Conservation (phyloP, 2,329 filamentous ascomycete genomes). For the Gyromitra esculenta region DNA sequence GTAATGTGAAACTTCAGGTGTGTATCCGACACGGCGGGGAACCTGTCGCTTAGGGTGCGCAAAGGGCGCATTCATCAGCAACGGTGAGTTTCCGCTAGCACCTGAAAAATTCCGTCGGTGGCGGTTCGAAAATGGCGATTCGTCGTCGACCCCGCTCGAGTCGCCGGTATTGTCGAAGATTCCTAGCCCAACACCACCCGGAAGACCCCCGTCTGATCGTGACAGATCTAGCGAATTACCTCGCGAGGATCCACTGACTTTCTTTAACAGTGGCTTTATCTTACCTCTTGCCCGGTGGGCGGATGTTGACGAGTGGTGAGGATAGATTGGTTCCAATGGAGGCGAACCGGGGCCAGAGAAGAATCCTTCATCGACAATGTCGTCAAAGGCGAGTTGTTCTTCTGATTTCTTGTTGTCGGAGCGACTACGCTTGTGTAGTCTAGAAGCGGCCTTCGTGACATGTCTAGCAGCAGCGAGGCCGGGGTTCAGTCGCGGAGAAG, state of each 20-base stretch:
- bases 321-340: constrained; percentile 46
- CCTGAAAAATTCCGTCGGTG: constrained; percentile 53
- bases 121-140: constrained; percentile 51
- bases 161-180: constrained; percentile 55
- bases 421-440: constrained; percentile 54
- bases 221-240: constrained; percentile 55
- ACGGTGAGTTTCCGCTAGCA: constrained; percentile 51
- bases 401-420: constrained; percentile 48
- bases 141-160: constrained; percentile 54
- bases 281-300: constrained; percentile 51
- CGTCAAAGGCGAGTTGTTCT: constrained; percentile 47
- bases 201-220: constrained; percentile 54
- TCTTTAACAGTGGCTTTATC: constrained; percentile 55
- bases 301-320: constrained; percentile 45
- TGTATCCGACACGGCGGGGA: constrained; percentile 53
- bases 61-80: constrained; percentile 50
- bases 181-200: constrained; percentile 54
- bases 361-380: constrained; percentile 54
- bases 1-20: constrained; percentile 52
- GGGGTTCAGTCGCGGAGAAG: constrained; percentile 52
- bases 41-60: constrained; percentile 55
- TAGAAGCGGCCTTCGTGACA: constrained; percentile 50
- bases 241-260: constrained; percentile 52
- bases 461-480: constrained; percentile 53
- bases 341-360: constrained; percentile 54